Conservation (phyloP, 129 eudicot genomes). For the Lactuca saligna region DNA sequence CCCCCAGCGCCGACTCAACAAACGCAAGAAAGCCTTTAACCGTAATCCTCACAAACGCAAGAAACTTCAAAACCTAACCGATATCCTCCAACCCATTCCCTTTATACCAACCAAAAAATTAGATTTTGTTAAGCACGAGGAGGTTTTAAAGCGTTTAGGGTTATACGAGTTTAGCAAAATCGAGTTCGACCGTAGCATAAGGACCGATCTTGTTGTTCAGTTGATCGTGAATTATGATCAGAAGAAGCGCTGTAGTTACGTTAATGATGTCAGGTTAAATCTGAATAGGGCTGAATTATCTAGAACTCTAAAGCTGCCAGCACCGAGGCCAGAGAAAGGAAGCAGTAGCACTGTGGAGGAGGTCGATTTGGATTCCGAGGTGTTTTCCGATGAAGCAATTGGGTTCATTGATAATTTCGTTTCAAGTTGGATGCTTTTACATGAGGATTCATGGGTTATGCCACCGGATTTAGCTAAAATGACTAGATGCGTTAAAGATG, state of each 20-base stretch:
- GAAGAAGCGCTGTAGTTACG: conserved; percentile 39
- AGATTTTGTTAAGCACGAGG: conserved; percentile 45
- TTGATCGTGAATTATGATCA: conserved; percentile 54
- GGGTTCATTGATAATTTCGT: conserved; percentile 60
- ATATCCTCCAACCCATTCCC: conserved; percentile 41
- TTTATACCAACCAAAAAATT: conserved; percentile 48
- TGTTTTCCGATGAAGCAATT: conserved; percentile 41
- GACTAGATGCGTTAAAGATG: conserved; percentile 59
- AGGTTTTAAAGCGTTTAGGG: conserved; percentile 47
- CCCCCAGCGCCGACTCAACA: conserved; percentile 25
- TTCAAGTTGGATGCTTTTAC: conserved; percentile 67
- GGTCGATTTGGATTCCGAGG: conserved; percentile 48
- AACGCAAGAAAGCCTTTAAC: conserved; percentile 34
- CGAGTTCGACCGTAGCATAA: conserved; percentile 45
- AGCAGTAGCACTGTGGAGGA: conserved; percentile 25
- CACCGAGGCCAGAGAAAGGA: conserved; percentile 42
- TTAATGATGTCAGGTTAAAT: conserved; percentile 36
- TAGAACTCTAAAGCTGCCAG: conserved; percentile 58
- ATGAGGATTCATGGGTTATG: conserved; percentile 57
- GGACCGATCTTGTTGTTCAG: conserved; percentile 62
- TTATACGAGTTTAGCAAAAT: conserved; percentile 66
- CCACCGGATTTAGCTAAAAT: conserved; percentile 54
- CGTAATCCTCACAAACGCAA: conserved; percentile 29
- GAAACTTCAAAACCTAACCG: conserved; percentile 36
- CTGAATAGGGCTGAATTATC: conserved; percentile 59